phyloP scores from a whole-genome alignment of 1,139 yeast species.

The Kurtzmaniella quercitrusa region DNA sequence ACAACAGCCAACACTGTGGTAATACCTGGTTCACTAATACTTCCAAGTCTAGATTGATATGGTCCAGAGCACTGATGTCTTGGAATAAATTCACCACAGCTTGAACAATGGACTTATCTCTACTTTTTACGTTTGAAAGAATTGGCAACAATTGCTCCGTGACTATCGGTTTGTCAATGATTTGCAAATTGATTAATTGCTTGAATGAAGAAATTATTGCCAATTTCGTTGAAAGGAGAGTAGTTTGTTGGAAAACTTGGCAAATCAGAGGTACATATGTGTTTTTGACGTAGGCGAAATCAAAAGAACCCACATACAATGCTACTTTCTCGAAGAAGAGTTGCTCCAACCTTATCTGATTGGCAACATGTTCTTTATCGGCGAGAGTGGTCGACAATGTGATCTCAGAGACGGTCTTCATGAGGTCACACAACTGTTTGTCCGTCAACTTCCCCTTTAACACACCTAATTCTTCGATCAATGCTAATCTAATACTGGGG shows the following conservation, averaged over 20 bases:
- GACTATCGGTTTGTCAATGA: conserved; percentile 68
- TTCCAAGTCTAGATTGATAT: conserved; percentile 34
- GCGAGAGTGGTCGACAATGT: conserved; percentile 18
- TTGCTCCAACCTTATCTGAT: conserved; percentile 52
- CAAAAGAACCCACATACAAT: conserved; percentile 46
- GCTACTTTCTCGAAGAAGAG: conserved; percentile 45
- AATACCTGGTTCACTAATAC: conserved; percentile 32
- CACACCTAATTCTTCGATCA: conserved; percentile 53
- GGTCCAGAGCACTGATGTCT: conserved; percentile 35
- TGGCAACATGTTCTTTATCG: conserved; percentile 8
- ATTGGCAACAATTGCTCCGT: conserved; percentile 77
- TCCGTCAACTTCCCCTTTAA: conserved; percentile 52
- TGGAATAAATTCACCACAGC: conserved; percentile 53
- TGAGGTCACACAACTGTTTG: conserved; percentile 33
- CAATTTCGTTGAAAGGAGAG: conserved; percentile 72
- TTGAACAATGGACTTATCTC: conserved; percentile 65
- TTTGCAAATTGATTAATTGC: conserved; percentile 50
- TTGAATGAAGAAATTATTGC: conserved; percentile 65
- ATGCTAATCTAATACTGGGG: conserved; percentile 30
- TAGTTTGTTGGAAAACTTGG: conserved; percentile 74
- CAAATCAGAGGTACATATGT: conserved; percentile 69
- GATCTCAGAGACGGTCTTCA: conserved; percentile 26
- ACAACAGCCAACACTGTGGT: conserved; percentile 34
- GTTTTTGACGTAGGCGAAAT: conserved; percentile 70
- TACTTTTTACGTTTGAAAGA: conserved; percentile 66